Evolutionary conservation across 2,329 filamentous ascomycete species (phyloP).

Genomic region (Diaporthe longicolla): DNA sequence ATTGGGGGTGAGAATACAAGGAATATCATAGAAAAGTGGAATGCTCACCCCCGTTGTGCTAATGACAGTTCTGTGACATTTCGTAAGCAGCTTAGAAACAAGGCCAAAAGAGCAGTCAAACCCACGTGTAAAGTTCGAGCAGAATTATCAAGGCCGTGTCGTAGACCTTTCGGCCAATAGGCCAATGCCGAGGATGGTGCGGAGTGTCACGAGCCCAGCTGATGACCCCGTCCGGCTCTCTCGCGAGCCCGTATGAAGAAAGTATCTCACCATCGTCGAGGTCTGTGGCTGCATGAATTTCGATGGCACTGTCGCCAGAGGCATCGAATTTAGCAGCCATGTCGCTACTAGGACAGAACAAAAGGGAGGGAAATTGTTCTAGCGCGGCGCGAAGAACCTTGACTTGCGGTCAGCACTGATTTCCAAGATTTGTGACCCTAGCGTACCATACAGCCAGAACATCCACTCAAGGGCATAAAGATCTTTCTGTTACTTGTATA

Average conservation of each 20-base stretch:
- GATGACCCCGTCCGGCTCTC: conserved; percentile 6
- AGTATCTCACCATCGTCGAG: conserved; percentile 8
- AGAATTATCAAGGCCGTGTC: conserved; percentile 26
- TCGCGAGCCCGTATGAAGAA: conserved; percentile 13
- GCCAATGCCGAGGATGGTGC: conserved; percentile 24
- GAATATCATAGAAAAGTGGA: background rate
- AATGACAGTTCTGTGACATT: conserved; percentile 39
- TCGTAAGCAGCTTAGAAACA: background rate
- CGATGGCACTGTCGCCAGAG: background rate
- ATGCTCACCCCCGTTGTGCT: conserved; percentile 44
- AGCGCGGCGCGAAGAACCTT: background rate
- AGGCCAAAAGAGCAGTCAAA: too few relatives aligned
- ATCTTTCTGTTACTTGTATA: background rate
- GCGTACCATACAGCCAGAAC: background rate
- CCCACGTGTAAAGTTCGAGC: conserved; percentile 33
- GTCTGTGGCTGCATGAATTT: background rate
- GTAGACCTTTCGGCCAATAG: conserved; percentile 19
- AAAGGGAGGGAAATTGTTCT: background rate
- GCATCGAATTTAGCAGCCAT: background rate
- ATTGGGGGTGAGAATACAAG: too few relatives aligned
- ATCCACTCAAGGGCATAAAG: background rate
- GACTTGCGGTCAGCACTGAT: background rate
- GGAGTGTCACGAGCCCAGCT: conserved; percentile 2
- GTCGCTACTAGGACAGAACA: background rate
- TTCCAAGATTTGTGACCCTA: too few relatives aligned